phyloP scores from a whole-genome alignment of 345 rosid species.

The Salix suchowensis region DNA sequence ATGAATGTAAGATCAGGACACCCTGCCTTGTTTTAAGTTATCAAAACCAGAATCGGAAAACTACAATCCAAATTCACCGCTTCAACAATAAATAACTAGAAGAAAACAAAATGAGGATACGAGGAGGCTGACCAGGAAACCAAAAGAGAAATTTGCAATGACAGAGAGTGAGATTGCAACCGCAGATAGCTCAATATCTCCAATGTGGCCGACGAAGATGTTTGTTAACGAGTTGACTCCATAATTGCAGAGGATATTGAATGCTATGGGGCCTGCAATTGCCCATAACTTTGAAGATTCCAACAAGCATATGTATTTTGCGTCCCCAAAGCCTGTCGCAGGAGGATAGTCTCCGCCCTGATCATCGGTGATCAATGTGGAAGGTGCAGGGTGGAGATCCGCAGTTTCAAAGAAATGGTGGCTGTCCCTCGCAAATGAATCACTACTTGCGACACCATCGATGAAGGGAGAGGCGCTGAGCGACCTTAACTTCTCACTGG shows the following conservation, averaged over 20 bases:
- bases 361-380: slow-evolving; percentile 32
- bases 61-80: too few relatives aligned
- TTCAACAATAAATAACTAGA: too few relatives aligned
- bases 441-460: neutral
- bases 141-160: slow-evolving; percentile 82
- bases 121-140: slow-evolving; percentile 61
- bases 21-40: too few relatives aligned
- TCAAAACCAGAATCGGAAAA: too few relatives aligned
- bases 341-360: slow-evolving; percentile 58
- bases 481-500: neutral
- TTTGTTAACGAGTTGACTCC: slow-evolving; percentile 87
- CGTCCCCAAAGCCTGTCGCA: slow-evolving; percentile 38
- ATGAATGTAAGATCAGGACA: too few relatives aligned
- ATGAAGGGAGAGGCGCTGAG: slow-evolving; percentile 17
- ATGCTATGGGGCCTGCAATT: slow-evolving; percentile 86
- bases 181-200: slow-evolving; percentile 84
- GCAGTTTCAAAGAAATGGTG: slow-evolving; percentile 28
- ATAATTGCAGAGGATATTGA: slow-evolving; percentile 81
- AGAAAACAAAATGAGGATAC: neutral
- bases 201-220: slow-evolving; percentile 85
- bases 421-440: neutral
- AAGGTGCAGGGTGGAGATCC: slow-evolving; percentile 62
- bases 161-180: slow-evolving; percentile 85
- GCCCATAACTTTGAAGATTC: slow-evolving; percentile 72
- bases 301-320: slow-evolving; percentile 35